Evolutionary conservation across 768 basidiomycete species (phyloP).

Genomic region (Termitomyces sp.): DNA sequence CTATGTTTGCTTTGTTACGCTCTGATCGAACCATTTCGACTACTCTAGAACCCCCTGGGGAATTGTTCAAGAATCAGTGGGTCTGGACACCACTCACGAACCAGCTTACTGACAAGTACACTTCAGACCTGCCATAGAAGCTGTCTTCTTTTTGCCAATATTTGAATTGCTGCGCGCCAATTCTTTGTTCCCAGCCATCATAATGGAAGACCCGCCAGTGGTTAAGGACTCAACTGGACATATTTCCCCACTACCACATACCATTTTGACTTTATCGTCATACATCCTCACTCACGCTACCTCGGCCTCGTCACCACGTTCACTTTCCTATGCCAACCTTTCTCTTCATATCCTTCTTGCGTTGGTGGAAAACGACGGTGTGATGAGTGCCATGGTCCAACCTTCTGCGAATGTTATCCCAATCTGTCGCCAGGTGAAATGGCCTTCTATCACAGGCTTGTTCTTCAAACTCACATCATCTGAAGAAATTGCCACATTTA

Average conservation of each 20-base stretch:
- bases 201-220: slow-evolving; percentile 31
- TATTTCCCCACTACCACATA: slow-evolving; percentile 34
- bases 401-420: slow-evolving; percentile 37
- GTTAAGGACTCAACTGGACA: slow-evolving; percentile 16
- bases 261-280: slow-evolving; percentile 53
- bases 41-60: slow-evolving; percentile 40
- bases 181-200: slow-evolving; percentile 38
- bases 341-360: slow-evolving; percentile 48
- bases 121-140: slow-evolving; percentile 57
- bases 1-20: slow-evolving; percentile 45
- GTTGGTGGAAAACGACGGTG: slow-evolving; percentile 42
- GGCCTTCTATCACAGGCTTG: neutral
- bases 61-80: slow-evolving; percentile 56
- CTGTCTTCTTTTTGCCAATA: slow-evolving; percentile 51
- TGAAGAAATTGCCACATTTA: slow-evolving; percentile 48
- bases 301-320: slow-evolving; percentile 50
- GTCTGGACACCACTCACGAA: slow-evolving; percentile 6
- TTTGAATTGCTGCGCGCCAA: slow-evolving; percentile 58
- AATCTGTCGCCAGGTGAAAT: slow-evolving; percentile 58
- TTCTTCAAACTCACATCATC: neutral
- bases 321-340: slow-evolving; percentile 58
- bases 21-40: slow-evolving; percentile 50
- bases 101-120: neutral
- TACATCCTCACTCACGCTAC: slow-evolving; percentile 67
- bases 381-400: slow-evolving; percentile 41